Conservation (phyloP, 371 early-diverging fungal species). For the Syncephalis plumigaleata region DNA sequence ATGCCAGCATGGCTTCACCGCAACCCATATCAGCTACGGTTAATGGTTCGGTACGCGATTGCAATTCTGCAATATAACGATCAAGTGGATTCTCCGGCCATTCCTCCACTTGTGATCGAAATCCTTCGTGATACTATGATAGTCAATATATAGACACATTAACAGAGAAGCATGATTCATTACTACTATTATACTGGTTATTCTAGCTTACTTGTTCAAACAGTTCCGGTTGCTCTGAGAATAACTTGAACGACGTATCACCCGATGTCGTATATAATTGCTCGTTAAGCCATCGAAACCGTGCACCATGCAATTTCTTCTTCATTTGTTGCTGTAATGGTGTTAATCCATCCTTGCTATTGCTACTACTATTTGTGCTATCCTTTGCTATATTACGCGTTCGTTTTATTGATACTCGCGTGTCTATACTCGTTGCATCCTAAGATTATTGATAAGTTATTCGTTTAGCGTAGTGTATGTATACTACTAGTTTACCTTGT, state of each 20-base stretch:
- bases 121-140: conserved; percentile 85
- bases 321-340: conserved; percentile 67
- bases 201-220: conserved; percentile 53
- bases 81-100: conserved; percentile 98
- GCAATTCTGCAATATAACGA: conserved; percentile 53
- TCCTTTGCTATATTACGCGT: too few species aligned
- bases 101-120: conserved; percentile 77
- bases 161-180: not conserved
- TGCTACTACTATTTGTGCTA: too few species aligned
- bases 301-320: conserved; percentile 64
- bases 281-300: conserved; percentile 93
- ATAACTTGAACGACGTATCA: conserved; percentile 49
- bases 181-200: too few species aligned
- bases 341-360: not conserved
- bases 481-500: too few species aligned
- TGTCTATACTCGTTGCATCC: too few species aligned
- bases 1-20: conserved; percentile 88
- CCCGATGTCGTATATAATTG: conserved; percentile 79
- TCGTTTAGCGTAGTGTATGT: too few species aligned
- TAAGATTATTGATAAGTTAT: too few species aligned
- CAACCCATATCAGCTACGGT: conserved; percentile 96
- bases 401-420: too few species aligned
- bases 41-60: conserved; percentile 21
- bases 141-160: not conserved
- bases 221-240: conserved; percentile 65